phyloP scores from a whole-genome alignment of 2,329 filamentous ascomycete species.

The Talaromyces sp. region DNA sequence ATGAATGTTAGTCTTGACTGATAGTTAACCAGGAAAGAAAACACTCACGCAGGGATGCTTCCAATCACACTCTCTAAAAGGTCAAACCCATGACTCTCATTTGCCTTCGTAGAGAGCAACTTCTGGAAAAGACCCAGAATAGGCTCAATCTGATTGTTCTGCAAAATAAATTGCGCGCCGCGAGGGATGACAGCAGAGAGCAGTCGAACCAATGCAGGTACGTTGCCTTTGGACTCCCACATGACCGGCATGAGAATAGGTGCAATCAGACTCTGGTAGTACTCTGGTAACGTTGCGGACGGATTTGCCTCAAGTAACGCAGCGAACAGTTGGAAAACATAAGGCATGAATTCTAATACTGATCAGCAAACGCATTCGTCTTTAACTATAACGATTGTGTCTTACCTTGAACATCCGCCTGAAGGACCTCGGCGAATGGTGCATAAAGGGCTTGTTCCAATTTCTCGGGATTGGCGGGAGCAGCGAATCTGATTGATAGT shows the following conservation, averaged over 20 bases:
- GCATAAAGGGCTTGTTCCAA: constrained; percentile 77
- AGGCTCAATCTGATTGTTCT: constrained; percentile 75
- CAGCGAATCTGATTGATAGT: constrained; percentile 52
- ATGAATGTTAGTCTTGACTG: constrained; percentile 5
- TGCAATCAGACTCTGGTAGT: constrained; percentile 72
- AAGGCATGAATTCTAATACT: constrained; percentile 77
- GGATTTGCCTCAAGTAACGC: constrained; percentile 84
- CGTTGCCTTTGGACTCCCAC: constrained; percentile 90
- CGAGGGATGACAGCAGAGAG: constrained; percentile 78
- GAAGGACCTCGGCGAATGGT: constrained; percentile 74
- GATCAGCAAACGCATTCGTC: constrained; percentile 27
- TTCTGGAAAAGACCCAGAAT: constrained; percentile 96
- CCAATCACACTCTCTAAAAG: constrained; percentile 75
- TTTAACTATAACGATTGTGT: not conserved
- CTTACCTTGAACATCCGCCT: constrained; percentile 73
- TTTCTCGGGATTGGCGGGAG: constrained; percentile 61
- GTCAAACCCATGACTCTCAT: constrained; percentile 83
- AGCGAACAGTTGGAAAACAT: constrained; percentile 92
- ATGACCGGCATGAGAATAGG: constrained; percentile 74
- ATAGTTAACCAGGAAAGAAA: not conserved
- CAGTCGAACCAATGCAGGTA: constrained; percentile 82
- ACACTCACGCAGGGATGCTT: constrained; percentile 64
- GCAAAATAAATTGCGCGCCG: constrained; percentile 65
- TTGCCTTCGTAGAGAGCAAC: constrained; percentile 72
- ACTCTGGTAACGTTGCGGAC: constrained; percentile 67